These are phyloP conservation scores for Hypoxylon cercidicola DNA, from an alignment of 495 filamentous ascomycete species.

Conservation along the genomic window DNA sequence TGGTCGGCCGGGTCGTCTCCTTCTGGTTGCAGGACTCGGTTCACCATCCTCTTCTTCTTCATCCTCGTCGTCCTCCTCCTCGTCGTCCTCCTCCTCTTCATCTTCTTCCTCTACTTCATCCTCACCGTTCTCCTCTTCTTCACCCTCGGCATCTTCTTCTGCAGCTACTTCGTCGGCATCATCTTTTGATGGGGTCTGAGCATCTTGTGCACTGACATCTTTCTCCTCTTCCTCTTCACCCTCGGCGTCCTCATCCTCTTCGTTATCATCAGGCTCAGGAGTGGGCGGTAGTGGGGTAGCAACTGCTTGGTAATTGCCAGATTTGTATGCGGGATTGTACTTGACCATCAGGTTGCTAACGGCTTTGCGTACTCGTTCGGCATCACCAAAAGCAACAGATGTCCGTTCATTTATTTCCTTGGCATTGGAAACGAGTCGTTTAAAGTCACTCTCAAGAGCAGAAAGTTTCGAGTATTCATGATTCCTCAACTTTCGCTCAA, in stretches of 20 bases:
- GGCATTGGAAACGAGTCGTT: constrained; percentile 80
- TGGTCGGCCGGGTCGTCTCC: constrained; percentile 42
- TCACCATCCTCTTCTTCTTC: constrained; percentile 52
- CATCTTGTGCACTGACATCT: constrained; percentile 16
- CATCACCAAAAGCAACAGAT: constrained; percentile 74
- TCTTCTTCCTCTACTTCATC: constrained; percentile 38
- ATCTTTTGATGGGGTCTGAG: constrained; percentile 28
- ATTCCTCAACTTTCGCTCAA: constrained; percentile 74
- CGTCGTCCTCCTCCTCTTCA: constrained; percentile 28
- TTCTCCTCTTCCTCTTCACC: constrained; percentile 38
- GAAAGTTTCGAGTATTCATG: constrained; percentile 71
- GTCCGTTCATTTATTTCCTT: constrained; percentile 75
- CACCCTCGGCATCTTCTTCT: constrained; percentile 48
- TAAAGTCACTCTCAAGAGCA: constrained; percentile 75
- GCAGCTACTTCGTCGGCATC: constrained; percentile 32
- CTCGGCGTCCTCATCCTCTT: constrained; percentile 45
- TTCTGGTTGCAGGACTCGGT: constrained; percentile 39
- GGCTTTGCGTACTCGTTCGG: constrained; percentile 78
- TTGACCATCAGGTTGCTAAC: constrained; percentile 79
- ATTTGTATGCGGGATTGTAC: constrained; percentile 76
- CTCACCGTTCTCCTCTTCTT: constrained; percentile 47
- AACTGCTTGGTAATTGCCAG: constrained; percentile 66
- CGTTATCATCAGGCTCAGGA: constrained; percentile 46
- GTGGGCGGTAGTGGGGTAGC: constrained; percentile 70
- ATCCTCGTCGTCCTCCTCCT: constrained; percentile 40